A percentile compares a stretch with the other conserved stretches of the same genome.
These are phyloP conservation scores for Gymnopilus junonius DNA, from an alignment of 768 basidiomycete genomes.

Conservation along the genomic window DNA sequence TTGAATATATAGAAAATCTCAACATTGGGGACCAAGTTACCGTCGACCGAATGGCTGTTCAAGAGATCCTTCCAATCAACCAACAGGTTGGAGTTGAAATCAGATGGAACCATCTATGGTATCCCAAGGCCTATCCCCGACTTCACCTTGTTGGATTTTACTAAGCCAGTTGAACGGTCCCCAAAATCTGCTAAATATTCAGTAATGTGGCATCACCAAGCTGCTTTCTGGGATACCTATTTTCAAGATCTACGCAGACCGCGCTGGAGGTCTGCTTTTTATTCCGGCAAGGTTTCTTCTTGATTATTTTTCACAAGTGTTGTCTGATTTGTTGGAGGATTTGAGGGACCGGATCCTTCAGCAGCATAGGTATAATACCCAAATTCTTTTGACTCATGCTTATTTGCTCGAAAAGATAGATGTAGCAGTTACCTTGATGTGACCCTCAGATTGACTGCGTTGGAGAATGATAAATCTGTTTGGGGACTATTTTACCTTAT, in stretches of 20 bases:
- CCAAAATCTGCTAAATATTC: not conserved
- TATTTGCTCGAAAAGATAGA: too few species aligned
- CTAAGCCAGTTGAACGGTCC: not conserved
- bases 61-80: not conserved
- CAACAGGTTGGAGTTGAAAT: not conserved
- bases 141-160: not conserved
- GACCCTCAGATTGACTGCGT: too few species aligned
- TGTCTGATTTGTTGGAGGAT: too few species aligned
- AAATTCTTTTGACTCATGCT: too few species aligned
- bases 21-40: not conserved
- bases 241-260: not conserved
- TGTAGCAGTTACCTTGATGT: too few species aligned
- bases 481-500: too few species aligned
- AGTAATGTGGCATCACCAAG: not conserved
- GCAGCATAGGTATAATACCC: too few species aligned
- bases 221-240: not conserved
- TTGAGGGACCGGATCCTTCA: too few species aligned
- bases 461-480: too few species aligned
- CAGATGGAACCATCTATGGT: not conserved
- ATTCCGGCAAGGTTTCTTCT: too few species aligned
- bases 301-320: too few species aligned
- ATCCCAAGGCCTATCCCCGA: not conserved
- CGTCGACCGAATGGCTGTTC: not conserved
- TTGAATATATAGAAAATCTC: not conserved
- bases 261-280: too few species aligned